Evolutionary conservation across 257 asterid species (phyloP), one percentile per base, ranked within the genome.

Genomic region (Gynochthodes officinalis): DNA sequence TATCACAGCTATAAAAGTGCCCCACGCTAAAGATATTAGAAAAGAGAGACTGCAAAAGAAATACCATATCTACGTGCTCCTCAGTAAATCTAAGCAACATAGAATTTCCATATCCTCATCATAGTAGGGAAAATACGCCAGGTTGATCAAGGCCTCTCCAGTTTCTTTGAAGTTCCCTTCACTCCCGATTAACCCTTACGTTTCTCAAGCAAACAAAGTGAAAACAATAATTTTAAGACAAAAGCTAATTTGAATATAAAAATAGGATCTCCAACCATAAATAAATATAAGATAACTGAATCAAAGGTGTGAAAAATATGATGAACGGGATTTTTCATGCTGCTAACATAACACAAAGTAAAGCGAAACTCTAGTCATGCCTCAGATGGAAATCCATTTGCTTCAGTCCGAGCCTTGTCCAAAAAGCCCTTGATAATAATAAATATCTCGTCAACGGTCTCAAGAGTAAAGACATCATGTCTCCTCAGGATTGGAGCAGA

Each of bases 401-500:
- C 90, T 68, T 64, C 46, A 0, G 97, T 87, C 53, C 79, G 87
- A 75, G 75, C 85, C 79, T 82, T 84, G 81, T 92, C 88, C 67
- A 92, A 77, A 33, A 83, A 80, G 75, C 95, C 93, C 21, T 80
- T 48, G 40, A 92, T 66, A 55, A 86, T 55, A 57, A 92, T 84
- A 48, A 79, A 81, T 74, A 84, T 78, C 71, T 91, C 96, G 74
- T 92, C 98, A 25, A 76, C 73, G 59, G 95, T 92, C 87, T 88
- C 93, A 61, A 92, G 79, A 55, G 80, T 86, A 75, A 73, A 89
- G 5, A 42, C 74, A 78, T 86, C 90, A 69, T 69, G 66, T 74
- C 85, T 84, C 90, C 79, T 85, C 37, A 76, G 78, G 55, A 92
- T 92, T 2, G 95, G 96, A 0, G 94, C 96, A 74, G 96, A 89